phyloP scores from a whole-genome alignment of 2,329 filamentous ascomycete genomes.

The Colletotrichum horii region DNA sequence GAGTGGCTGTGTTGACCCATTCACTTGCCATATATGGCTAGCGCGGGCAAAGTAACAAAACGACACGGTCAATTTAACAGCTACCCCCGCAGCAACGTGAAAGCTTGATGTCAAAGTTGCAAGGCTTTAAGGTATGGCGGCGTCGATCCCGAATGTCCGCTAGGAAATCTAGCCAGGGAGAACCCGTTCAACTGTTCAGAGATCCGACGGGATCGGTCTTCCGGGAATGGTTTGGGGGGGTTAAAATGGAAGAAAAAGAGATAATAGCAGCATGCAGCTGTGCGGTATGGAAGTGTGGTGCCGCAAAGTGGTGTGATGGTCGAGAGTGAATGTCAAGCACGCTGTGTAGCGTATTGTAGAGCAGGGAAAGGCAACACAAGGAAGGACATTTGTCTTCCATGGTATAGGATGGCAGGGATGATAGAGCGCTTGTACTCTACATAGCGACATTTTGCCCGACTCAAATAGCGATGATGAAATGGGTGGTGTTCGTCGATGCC shows the following conservation, averaged over 20 bases:
- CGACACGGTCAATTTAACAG: too few relatives aligned
- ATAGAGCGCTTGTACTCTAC: not conserved
- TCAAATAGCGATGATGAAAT: not conserved
- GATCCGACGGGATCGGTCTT: not conserved
- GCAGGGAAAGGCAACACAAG: not conserved
- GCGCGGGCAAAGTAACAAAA: too few relatives aligned
- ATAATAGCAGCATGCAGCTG: not conserved
- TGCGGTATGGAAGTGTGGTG: not conserved
- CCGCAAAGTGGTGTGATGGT: not conserved
- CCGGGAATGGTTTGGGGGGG: not conserved
- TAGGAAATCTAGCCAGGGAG: not conserved
- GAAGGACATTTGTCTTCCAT: not conserved
- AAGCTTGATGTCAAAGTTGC: not conserved
- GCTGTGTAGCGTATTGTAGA: not conserved
- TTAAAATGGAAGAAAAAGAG: not conserved
- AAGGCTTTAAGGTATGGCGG: not conserved
- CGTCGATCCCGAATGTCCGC: slow-evolving; percentile 3
- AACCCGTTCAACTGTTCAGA: not conserved
- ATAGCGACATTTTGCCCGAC: not conserved
- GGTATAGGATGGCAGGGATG: not conserved
- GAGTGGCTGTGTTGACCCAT: too few relatives aligned
- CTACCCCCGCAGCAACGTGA: not conserved
- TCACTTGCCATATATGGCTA: too few relatives aligned
- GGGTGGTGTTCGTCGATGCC: not conserved
- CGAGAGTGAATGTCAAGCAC: not conserved